Evolutionary conservation across 2,329 filamentous ascomycete species (phyloP), one percentile per base, ranked within the genome.

Genomic region (Botrytis galanthina): DNA sequence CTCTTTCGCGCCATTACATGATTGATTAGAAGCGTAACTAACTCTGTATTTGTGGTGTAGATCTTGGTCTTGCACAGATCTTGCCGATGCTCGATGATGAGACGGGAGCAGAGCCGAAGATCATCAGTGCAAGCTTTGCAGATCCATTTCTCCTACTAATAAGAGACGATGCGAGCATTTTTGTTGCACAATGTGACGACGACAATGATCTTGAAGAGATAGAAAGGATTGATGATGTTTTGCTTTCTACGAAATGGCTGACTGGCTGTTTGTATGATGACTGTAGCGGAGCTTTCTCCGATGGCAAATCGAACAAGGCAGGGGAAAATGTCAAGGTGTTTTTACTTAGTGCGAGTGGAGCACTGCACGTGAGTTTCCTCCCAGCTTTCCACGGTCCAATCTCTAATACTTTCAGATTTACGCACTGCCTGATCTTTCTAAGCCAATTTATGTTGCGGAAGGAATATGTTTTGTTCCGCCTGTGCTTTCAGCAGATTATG

Each of bases 11-110:
- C 44, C 44, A 74, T 46, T 46, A 46, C 39, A 67, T 54, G 48
- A 48, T 37, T 51, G 35, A 48, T 37, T 74, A 60, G 67, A 74
- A 62, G 51, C 29, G 67, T 54, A 73, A 76, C 71, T 76, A 61
- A 78, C 70, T 62, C 37, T 60, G 37, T 66, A 61, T 72, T 67
- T 72, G 60, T 73, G 74, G 77, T 71, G 67, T 79, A 94, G 93
- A 97, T 81, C 88, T 99, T 74, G 93, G 92, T 18, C 87, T 99
- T 71, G 91, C 91, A 63, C 95, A 98, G 80, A 98, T 99, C 72
- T 87, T 98, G 68, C 94, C 95, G 0, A 94, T 98, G 88, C 89
- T 93, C 75, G 96, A 98, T 78, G 96, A 97, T 78, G 93, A 96
- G 76, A 95, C 91, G 0, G 94, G 92, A 20, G 91, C 89, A 32